Base-by-base conservation (phyloP, 352 stramenopile species). In the Globisporangium splendens region DNA sequence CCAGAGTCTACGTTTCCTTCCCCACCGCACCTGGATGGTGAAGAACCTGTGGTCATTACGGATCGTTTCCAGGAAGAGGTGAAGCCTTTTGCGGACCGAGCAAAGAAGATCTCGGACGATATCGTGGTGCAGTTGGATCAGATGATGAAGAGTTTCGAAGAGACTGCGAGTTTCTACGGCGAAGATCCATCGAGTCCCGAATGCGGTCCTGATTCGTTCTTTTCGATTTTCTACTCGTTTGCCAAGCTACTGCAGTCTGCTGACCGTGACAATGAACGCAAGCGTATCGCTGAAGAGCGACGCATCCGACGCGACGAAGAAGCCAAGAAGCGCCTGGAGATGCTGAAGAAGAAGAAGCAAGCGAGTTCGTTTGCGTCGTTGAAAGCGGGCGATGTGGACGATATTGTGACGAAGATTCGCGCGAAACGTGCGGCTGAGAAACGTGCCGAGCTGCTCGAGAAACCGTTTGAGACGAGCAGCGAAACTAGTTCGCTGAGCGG, bases 151-250 rank as follows among this genome's bases (percentile, higher is more conserved):
- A 66, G 59, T 39, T 94, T 92, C 54, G 69, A 88, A 42, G 68
- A 89, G 48, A 89, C 77, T 7, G 82, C 79, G 5, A 68, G 61
- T 28, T 94, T 80, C 51, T 92, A 89, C 47, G 80, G 84, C 18
- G 84, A 94, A 72, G 81, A 93, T 54, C 75, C 81, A 0, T 65
- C 79, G 39, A 89, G 72, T n/a, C 72, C 75, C 2, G 82, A 91
- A 43, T 83, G 72, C 46, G 82, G 82, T 2, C 84, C 84, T 0
- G 82, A 94, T 39, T 66, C 77, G 13, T 94, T 94, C 56, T 94
- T 94, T 59, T 91, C 82, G 17, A 89, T 94, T 50, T 91, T 94
- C 24, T 88, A 90, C 48, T 92, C 82, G 54, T 92, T 92, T 59
- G 80, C 80, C 7, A 91, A 94, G 66, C 67, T 92, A 20, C 62